phyloP scores from a whole-genome alignment of 139 green algal genomes.

The Tetraselmis chui region DNA sequence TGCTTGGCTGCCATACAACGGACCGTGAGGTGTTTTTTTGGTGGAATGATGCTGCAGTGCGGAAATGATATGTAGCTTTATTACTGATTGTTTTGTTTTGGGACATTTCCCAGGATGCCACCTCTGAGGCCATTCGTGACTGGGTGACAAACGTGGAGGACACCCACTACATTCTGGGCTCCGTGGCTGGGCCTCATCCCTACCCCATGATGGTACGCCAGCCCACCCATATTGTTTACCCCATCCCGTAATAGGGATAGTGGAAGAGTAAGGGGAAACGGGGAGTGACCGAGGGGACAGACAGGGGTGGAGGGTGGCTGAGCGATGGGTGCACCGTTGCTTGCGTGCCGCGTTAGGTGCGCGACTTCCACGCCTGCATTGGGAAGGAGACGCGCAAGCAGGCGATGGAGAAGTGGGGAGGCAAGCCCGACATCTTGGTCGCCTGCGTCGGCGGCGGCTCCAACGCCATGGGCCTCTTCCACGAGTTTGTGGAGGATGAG shows the following conservation, averaged over 20 bases:
- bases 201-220: slow-evolving; percentile 98
- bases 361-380: slow-evolving; percentile 95
- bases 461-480: slow-evolving; percentile 98
- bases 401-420: slow-evolving; percentile 75
- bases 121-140: slow-evolving; percentile 94
- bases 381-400: slow-evolving; percentile 78
- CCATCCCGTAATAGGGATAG: too few species aligned
- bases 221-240: too few species aligned
- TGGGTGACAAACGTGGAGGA: slow-evolving; percentile 99
- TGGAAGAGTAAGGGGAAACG: too few species aligned
- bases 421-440: slow-evolving; percentile 88
- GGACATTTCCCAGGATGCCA: slow-evolving; percentile 86
- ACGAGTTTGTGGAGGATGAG: slow-evolving; percentile 94
- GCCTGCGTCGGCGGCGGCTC: slow-evolving; percentile 96
- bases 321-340: too few species aligned
- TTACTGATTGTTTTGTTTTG: too few species aligned
- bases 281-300: too few species aligned
- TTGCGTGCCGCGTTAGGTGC: slow-evolving; percentile 68
- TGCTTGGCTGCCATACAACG: too few species aligned
- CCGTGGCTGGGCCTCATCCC: slow-evolving; percentile 91
- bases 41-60: too few species aligned
- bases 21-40: too few species aligned
- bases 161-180: slow-evolving; percentile 99
- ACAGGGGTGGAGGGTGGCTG: too few species aligned
- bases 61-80: too few species aligned